Base-by-base conservation (phyloP, 441 rosid species). In the Syzygium syzygioides region DNA sequence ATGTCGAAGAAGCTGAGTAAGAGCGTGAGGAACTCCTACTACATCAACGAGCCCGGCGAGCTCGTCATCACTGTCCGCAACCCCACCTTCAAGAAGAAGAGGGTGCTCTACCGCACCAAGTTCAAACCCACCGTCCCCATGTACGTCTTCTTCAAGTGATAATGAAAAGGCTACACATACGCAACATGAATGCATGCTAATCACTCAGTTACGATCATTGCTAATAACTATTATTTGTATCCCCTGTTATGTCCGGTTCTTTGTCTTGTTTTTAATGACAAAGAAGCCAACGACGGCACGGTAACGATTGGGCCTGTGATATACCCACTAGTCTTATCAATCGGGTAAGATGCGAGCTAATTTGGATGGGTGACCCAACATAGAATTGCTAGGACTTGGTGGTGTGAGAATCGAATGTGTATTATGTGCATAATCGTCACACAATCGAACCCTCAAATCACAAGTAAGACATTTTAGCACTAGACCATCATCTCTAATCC, bases 11-110 rank as follows among this genome's bases (percentile, higher is more conserved):
- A 87, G 85, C 85, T 52, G 14, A 91, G 89, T 23, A 92, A 88
- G 87, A 92, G 93, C 85, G 80, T 90, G 23, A 93, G 95, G 50
- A 94, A 93, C 87, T 94, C 95, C 1, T 94, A 91, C 80, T 93
- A 94, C 88, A 93, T 95, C 2, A 92, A 85, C 52, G 96, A 95
- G 87, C 93, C 95, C 13, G 96, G 97, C 17, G 90, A 93, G 89
- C 92, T 95, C 26, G 89, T 94, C 30, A 92, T 95, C 4, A 89
- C 92, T 4, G 88, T 95, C 89, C 91, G 93, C 28, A 94, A 94
- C 86, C 45, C 86, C 2, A 80, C 90, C 1, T 87, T 89, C 53
- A 92, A 93, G 91, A 93, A 88, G 91, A 93, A 93, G 88, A 94
- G 56, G 71, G 93, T 91, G 59, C 89, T 90, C 79, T 94, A 94